phyloP scores from a whole-genome alignment of 495 filamentous ascomycete genomes.

The Echria macrotheca region DNA sequence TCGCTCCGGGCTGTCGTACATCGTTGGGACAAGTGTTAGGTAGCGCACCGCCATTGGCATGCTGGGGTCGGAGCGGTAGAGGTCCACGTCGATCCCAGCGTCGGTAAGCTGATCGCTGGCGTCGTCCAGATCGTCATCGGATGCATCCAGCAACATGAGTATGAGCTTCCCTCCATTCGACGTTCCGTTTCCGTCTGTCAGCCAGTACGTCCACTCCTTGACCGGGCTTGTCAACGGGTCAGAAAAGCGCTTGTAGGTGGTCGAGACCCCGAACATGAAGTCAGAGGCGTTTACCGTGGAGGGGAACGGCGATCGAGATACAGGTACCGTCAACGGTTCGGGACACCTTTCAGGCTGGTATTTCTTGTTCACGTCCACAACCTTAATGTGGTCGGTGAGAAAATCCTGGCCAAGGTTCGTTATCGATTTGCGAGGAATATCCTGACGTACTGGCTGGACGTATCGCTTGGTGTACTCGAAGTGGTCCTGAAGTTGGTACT shows the following conservation, averaged over 20 bases:
- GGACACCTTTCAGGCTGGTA: constrained; percentile 38
- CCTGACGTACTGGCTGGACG: constrained; percentile 38
- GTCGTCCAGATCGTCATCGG: constrained; percentile 37
- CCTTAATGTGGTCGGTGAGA: constrained; percentile 37
- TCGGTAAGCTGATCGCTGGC: constrained; percentile 34
- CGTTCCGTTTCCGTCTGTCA: constrained; percentile 42
- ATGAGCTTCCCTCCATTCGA: constrained; percentile 47
- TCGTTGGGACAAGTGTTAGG: constrained; percentile 49
- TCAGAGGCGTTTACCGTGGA: constrained; percentile 40
- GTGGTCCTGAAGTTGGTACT: constrained; percentile 39
- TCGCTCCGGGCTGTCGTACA: constrained; percentile 47
- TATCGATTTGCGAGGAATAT: constrained; percentile 41
- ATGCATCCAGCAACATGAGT: constrained; percentile 38
- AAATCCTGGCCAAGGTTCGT: constrained; percentile 42
- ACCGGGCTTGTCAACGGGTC: constrained; percentile 38
- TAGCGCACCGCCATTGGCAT: constrained; percentile 57
- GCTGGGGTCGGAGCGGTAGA: constrained; percentile 53
- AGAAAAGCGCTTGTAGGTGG: constrained; percentile 41
- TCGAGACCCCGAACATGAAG: constrained; percentile 49
- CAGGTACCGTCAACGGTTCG: constrained; percentile 42
- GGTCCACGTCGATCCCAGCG: constrained; percentile 58
- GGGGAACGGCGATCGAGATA: constrained; percentile 42
- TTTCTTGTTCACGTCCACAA: constrained; percentile 39
- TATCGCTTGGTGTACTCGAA: constrained; percentile 51
- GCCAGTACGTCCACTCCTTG: constrained; percentile 46